Percentiles rank a stretch among this genome's conserved stretches.
phyloP scores from a whole-genome alignment of 2,329 filamentous ascomycete genomes.

The Ilyonectria sp. region DNA sequence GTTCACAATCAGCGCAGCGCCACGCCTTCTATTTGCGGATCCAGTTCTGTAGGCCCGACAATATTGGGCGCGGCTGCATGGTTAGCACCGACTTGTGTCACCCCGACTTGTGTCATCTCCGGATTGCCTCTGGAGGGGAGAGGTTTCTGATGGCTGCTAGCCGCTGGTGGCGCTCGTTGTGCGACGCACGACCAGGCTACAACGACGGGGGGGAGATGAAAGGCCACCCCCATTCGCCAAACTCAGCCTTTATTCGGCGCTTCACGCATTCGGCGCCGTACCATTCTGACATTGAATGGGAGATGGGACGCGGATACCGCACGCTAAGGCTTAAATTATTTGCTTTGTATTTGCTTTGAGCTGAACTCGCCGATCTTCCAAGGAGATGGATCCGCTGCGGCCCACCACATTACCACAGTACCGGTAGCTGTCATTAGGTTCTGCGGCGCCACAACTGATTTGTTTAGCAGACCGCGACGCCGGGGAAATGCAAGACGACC shows the following conservation, averaged over 20 bases:
- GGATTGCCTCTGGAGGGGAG: background rate
- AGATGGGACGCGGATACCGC: too few relatives aligned
- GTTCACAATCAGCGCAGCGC: too few relatives aligned
- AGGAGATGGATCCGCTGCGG: background rate
- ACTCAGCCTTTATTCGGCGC: too few relatives aligned
- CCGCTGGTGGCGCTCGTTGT: background rate
- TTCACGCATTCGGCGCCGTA: too few relatives aligned
- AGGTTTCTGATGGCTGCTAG: background rate
- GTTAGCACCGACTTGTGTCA: background rate
- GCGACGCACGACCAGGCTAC: background rate
- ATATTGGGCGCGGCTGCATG: too few relatives aligned
- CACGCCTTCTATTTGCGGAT: too few relatives aligned
- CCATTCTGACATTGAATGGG: too few relatives aligned
- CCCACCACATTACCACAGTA: background rate
- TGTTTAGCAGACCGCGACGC: too few relatives aligned
- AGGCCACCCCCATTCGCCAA: too few relatives aligned
- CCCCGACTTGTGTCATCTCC: background rate
- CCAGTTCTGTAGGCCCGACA: too few relatives aligned
- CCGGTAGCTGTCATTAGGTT: background rate
- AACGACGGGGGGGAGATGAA: too few relatives aligned
- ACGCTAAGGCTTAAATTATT: background rate
- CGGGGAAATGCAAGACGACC: too few relatives aligned
- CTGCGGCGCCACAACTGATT: background rate
- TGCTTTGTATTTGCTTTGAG: background rate
- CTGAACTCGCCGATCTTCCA: background rate